Evolutionary conservation across 1,139 yeast genomes (phyloP).

Genomic region (Debaryomycetaceae sp.): DNA sequence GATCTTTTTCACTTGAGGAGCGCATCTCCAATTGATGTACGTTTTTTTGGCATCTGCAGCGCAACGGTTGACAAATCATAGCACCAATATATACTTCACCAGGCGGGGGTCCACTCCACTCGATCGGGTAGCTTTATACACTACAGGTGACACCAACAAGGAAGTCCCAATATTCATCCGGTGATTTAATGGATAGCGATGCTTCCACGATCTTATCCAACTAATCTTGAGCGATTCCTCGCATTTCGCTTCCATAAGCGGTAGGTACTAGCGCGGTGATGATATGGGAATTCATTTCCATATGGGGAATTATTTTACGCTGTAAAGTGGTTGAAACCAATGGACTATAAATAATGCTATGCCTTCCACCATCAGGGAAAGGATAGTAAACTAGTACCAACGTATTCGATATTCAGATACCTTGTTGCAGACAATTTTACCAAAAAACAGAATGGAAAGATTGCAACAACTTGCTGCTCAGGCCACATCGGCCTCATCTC

Average conservation of each 20-base stretch:
- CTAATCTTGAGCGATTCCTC: background rate
- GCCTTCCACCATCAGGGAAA: conserved; percentile 3
- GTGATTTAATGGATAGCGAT: background rate
- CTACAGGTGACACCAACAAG: too few species aligned
- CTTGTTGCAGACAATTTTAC: background rate
- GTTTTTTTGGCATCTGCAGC: too few species aligned
- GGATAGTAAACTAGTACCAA: background rate
- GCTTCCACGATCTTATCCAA: background rate
- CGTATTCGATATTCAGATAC: background rate
- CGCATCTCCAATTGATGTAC: too few species aligned
- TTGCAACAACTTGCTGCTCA: conserved; percentile 63
- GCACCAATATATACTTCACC: too few species aligned
- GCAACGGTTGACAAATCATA: too few species aligned
- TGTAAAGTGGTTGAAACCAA: background rate
- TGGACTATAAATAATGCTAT: background rate
- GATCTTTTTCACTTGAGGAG: too few species aligned
- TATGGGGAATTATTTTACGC: background rate
- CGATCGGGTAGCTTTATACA: too few species aligned
- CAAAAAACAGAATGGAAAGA: conserved; percentile 50
- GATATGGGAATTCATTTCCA: background rate
- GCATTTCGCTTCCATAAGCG: background rate
- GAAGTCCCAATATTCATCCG: background rate
- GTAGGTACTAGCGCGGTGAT: background rate
- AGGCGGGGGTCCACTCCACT: too few species aligned
- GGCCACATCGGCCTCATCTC: conserved; percentile 52